Base-by-base conservation (phyloP, 345 rosid species). In the Conringia planisiliqua region DNA sequence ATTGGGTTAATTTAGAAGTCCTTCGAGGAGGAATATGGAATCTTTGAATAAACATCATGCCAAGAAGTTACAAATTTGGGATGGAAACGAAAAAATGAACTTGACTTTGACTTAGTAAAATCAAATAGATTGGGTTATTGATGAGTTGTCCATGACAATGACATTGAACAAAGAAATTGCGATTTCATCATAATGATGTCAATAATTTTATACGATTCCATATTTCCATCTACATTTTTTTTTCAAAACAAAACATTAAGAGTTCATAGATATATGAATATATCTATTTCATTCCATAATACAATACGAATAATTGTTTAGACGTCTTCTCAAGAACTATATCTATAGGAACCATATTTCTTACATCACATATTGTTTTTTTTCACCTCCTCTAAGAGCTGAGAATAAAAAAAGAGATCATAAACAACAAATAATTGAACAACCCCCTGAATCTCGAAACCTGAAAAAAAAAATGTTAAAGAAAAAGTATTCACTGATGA, bases 261-360 rank as follows among this genome's bases (percentile, higher is more conserved):
- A 5, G 4, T 18, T 35, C 5, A 38, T 6, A 46, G 11, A 59
- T n/a, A n/a, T n/a, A n/a, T n/a, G n/a, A n/a, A n/a, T n/a, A n/a
- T n/a, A n/a, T 33, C 65, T 55, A 8, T 66, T 58, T 35, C 22
- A 57, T 66, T 66, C 60, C 59, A 74, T 60, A 47, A 36, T 74
- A 66, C 60, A 73, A 35, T 46, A 66, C 60, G 11, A 74, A 35
- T 55, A 56, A 14, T 46, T 47, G 8, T 71, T 71, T 17, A 71
- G 48, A 59, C 30, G 44, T 43, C 72, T 36, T 55, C 77, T 66
- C 50, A 66, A 74, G 32, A 65, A 43, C 71, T 65, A 55, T 43
- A 44, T 73, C 78, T 74, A 66, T 66, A 35, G 32, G 32, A 29
- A 58, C 59, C 78, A 74, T 26, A 56, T 74, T 74, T 74, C 72